phyloP scores from a whole-genome alignment of 1,284 basidiomycete species.

The Cutaneotrichosporon sp. region DNA sequence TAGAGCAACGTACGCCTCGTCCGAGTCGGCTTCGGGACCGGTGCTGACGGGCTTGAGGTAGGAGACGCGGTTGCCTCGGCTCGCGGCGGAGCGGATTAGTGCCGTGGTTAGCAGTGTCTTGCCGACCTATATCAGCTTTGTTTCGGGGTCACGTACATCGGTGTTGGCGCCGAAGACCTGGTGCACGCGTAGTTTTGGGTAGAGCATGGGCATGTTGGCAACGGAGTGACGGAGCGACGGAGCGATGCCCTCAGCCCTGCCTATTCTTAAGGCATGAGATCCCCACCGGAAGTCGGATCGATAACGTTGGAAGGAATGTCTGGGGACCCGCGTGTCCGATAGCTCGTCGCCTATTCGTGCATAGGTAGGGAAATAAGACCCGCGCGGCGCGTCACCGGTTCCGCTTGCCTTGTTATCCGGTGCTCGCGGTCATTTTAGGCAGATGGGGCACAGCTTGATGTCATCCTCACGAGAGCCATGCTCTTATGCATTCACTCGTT shows the following conservation, averaged over 20 bases:
- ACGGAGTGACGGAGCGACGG: neutral
- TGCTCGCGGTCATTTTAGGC: no score
- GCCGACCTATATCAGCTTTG: constrained; percentile 61
- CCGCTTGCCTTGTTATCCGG: neutral
- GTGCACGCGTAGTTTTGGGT: constrained; percentile 76
- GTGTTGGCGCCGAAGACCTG: constrained; percentile 89
- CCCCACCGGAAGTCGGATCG: neutral
- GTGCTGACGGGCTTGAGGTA: constrained; percentile 93
- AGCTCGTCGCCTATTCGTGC: neutral
- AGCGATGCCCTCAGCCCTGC: neutral
- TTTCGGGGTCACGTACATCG: constrained; percentile 51
- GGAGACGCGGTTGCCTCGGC: constrained; percentile 58
- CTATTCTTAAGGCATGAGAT: neutral
- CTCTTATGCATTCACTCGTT: no score
- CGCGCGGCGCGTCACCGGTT: neutral
- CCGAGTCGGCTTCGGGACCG: constrained; percentile 72
- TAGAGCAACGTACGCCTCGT: constrained; percentile 64
- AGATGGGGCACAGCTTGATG: no score
- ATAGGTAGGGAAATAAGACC: neutral
- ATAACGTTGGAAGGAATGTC: neutral
- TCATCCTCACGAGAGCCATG: no score
- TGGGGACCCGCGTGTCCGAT: neutral
- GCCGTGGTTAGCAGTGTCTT: constrained; percentile 87
- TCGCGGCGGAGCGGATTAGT: constrained; percentile 70
- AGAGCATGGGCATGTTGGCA: constrained; percentile 57